A percentile compares a stretch with the other conserved stretches of the same genome.
phyloP scores from a whole-genome alignment of 345 rosid species.

The Hibiscus syriacus region DNA sequence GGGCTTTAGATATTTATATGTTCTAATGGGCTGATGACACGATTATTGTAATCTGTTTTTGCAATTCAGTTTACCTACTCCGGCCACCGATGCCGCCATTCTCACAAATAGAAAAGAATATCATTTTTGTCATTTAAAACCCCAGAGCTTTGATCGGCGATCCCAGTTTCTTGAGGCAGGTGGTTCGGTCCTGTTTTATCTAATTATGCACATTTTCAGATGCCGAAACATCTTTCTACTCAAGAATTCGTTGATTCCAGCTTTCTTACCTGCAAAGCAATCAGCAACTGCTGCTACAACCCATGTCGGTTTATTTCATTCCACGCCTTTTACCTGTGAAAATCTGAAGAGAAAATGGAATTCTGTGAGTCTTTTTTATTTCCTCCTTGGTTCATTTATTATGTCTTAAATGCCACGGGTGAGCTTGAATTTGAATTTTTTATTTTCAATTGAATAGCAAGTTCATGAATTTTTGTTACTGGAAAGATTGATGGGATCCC shows the following conservation, averaged over 20 bases:
- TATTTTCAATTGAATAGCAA: neutral
- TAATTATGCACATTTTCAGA: slow-evolving; percentile 43
- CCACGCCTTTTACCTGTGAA: slow-evolving; percentile 33
- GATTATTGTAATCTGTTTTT: no score
- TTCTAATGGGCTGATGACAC: no score
- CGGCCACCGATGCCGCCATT: no score
- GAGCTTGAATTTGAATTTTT: neutral
- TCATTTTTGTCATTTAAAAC: no score
- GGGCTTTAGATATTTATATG: no score
- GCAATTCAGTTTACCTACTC: no score
- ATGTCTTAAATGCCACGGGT: neutral
- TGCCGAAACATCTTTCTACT: slow-evolving; percentile 24
- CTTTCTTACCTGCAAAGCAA: slow-evolving; percentile 15
- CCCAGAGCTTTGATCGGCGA: neutral
- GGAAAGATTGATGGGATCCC: neutral
- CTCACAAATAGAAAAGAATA: no score
- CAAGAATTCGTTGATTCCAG: slow-evolving; percentile 23
- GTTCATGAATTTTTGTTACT: neutral
- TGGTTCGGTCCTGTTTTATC: neutral
- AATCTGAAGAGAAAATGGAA: slow-evolving; percentile 45
- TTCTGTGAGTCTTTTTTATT: slow-evolving; percentile 25
- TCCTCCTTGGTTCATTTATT: neutral
- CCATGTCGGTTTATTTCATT: slow-evolving; percentile 36
- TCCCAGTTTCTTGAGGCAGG: neutral
- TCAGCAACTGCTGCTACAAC: slow-evolving; percentile 5